phyloP scores from a whole-genome alignment of 1,139 yeast genomes.

The Debaryomyces psychrophilus region DNA sequence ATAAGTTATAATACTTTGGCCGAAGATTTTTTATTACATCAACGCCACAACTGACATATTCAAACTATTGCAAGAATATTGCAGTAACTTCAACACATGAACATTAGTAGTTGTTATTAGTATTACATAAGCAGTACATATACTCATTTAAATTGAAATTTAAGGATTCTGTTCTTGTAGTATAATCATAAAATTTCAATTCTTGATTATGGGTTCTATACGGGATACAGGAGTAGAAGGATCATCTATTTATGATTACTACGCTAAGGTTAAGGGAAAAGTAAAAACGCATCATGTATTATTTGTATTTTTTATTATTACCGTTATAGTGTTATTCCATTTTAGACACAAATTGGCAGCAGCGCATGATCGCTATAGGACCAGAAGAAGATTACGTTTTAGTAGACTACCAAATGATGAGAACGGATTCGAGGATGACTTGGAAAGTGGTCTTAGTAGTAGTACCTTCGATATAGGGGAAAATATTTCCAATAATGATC shows the following conservation, averaged over 20 bases:
- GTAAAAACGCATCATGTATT: slow-evolving; percentile 7
- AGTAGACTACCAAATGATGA: slow-evolving; percentile 13
- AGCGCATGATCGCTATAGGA: slow-evolving; percentile 29
- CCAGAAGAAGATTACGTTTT: slow-evolving; percentile 26
- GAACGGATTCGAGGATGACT: slow-evolving; percentile 56
- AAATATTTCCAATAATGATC: slow-evolving; percentile 52
- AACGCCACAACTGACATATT: not conserved
- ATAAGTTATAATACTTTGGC: slow-evolving; percentile 11
- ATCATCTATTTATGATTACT: not conserved
- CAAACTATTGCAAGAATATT: not conserved
- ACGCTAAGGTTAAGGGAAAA: not conserved
- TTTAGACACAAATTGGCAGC: slow-evolving; percentile 29
- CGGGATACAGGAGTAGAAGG: not conserved
- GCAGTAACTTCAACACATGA: not conserved
- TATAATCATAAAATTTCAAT: not conserved
- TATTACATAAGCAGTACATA: slow-evolving; percentile 6
- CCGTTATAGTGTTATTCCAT: slow-evolving; percentile 23
- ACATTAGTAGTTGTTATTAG: not conserved
- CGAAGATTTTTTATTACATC: not conserved
- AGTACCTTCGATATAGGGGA: slow-evolving; percentile 55
- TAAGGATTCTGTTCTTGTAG: not conserved
- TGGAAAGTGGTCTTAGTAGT: slow-evolving; percentile 69
- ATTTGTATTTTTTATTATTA: slow-evolving; percentile 1
- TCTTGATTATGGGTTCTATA: not conserved
- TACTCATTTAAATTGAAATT: not conserved